Evolutionary conservation across 768 basidiomycete species (phyloP).

Genomic region (Lentinula lateritia): DNA sequence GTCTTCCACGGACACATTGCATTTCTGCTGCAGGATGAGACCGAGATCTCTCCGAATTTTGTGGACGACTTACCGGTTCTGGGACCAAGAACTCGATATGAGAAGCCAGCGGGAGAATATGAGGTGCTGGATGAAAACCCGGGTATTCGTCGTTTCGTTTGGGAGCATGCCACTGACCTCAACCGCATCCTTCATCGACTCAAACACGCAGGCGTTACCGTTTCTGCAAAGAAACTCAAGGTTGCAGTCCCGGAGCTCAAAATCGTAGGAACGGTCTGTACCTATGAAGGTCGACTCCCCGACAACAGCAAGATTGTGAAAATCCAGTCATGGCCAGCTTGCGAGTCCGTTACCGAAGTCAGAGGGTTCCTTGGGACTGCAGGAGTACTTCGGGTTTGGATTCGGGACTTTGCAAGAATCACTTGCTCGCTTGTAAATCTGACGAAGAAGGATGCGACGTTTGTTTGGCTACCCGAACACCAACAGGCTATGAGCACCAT

Average conservation of each 20-base stretch:
- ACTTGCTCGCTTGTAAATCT: background rate
- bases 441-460: slow-evolving; percentile 12
- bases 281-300: slow-evolving; percentile 21
- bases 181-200: slow-evolving; percentile 10
- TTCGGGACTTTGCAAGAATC: background rate
- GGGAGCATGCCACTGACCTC: slow-evolving; percentile 25
- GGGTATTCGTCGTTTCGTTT: slow-evolving; percentile 25
- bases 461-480: slow-evolving; percentile 16
- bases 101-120: slow-evolving; percentile 11
- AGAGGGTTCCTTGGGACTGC: slow-evolving; percentile 15
- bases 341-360: slow-evolving; percentile 9
- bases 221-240: slow-evolving; percentile 21
- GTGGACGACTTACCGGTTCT: slow-evolving; percentile 26
- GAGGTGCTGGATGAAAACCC: background rate
- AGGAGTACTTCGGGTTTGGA: background rate
- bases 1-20: slow-evolving; percentile 27
- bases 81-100: slow-evolving; percentile 27
- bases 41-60: slow-evolving; percentile 16
- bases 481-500: background rate
- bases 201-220: slow-evolving; percentile 11
- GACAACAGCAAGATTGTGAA: slow-evolving; percentile 20
- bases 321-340: slow-evolving; percentile 19
- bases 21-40: slow-evolving; percentile 27
- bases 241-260: slow-evolving; percentile 16
- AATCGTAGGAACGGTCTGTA: slow-evolving; percentile 28